Evolutionary conservation across 2,329 filamentous ascomycete species (phyloP), one percentile per base, ranked within the genome.

Genomic region (Paraphaeosphaeria sporulosa): DNA sequence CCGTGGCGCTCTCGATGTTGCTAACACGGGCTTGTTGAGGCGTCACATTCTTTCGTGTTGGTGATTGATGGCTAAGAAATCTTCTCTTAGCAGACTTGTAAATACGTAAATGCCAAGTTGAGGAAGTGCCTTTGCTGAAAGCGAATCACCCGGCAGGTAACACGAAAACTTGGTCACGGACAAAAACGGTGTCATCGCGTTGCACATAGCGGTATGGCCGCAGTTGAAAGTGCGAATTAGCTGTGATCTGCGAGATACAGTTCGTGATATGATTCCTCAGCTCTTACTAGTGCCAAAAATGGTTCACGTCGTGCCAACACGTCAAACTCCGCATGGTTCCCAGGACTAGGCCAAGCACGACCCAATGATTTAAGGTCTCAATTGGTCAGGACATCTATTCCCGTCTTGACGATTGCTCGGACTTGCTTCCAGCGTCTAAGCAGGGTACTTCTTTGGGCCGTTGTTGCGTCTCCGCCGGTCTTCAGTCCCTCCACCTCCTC

Each of bases 401-500:
- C 61, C 4, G 21, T 52, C 55, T 59, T 62, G 38, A 74, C 60
- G n/a, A 71, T 71, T 17, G 46, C 40, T 23, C 62, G 55, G 30
- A 81, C 77, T 62, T 82, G 80, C 55, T 67, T 73, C 79, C 79
- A 82, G 64, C 71, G 60, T 64, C 61, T 72, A 9, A 61, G 40
- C 53, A 73, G 55, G 12, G 62, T 65, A 46, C 69, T 67, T 54
- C 67, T 71, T 34, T 76, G 74, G 25, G 62, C 65, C 30, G 21
- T 46, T 32, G 51, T 23, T 51, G 21, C 53, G 25, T 55, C 55
- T n/a, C 43, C 42, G 19, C 32, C 46, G 23, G 66, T 61, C 36
- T 55, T 49, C 36, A 75, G 50, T 3, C 38, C 61, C 13, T 74
- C 69, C 3, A 71, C 64, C 19, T 73, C 68, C 15, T 75, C 73